Conservation (phyloP, 2,329 filamentous ascomycete species). For the Thielaviopsis euricoi region DNA sequence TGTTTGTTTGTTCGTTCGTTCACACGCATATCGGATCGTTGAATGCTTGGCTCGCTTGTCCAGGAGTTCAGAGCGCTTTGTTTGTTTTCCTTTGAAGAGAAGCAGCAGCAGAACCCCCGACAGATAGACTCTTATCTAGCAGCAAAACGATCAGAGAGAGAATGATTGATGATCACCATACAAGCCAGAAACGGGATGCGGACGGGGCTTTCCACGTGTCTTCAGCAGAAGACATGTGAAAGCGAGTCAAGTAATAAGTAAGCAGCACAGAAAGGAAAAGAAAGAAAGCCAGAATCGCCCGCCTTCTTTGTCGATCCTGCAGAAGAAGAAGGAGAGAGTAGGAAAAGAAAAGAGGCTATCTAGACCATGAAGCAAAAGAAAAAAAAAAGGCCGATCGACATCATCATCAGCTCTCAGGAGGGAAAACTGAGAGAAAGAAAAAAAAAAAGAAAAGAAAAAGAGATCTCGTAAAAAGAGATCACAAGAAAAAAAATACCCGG, state of each 20-base stretch:
- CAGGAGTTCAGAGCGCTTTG: too few species aligned
- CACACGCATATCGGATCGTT: background rate
- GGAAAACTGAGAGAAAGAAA: background rate
- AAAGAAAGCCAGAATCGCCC: background rate
- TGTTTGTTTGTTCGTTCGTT: background rate
- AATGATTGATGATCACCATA: too few species aligned
- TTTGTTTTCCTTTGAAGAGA: too few species aligned
- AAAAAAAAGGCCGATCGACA: background rate
- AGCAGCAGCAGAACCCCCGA: too few species aligned
- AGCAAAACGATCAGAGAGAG: too few species aligned
- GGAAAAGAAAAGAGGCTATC: constrained; percentile 4
- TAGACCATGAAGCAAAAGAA: constrained; percentile 2
- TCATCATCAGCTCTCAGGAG: background rate
- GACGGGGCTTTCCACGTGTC: background rate
- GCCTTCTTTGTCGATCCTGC: background rate
- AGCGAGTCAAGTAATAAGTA: background rate
- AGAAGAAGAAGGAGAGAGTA: background rate
- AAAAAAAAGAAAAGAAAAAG: background rate
- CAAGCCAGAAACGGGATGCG: too few species aligned
- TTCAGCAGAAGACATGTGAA: too few species aligned
- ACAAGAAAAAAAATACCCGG: background rate
- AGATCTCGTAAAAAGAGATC: background rate
- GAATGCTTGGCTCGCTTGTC: too few species aligned
- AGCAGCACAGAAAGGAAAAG: background rate
- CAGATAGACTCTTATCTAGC: too few species aligned